These are phyloP conservation scores for Hirsutella thompsonii DNA, from an alignment of 2,329 filamentous ascomycete species.

Conservation along the genomic window DNA sequence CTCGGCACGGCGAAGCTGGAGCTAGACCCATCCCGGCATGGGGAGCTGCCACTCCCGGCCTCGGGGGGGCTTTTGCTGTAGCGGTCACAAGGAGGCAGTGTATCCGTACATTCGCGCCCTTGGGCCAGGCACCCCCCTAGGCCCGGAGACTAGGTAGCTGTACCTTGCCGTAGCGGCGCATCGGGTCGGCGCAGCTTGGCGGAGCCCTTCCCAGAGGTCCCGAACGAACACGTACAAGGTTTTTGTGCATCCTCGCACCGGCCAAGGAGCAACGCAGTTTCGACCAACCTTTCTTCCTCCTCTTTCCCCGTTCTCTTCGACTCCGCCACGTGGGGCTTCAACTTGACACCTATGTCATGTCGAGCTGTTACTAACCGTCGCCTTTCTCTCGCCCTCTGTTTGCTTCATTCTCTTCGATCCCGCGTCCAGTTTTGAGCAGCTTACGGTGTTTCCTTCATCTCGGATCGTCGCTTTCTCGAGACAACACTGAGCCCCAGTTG, in stretches of 20 bases:
- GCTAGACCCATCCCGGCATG: not conserved
- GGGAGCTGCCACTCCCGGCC: not conserved
- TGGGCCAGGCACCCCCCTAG: no score
- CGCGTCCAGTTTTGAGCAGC: no score
- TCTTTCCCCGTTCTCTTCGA: not conserved
- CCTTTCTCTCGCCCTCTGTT: conserved; percentile 6
- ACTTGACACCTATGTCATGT: conserved; percentile 17
- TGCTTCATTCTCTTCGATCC: conserved; percentile 1
- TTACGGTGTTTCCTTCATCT: no score
- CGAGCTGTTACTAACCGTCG: conserved; percentile 9
- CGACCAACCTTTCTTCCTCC: conserved; percentile 8
- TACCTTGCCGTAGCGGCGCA: not conserved
- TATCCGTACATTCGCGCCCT: not conserved
- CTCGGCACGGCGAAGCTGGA: not conserved
- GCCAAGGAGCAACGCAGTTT: conserved; percentile 1
- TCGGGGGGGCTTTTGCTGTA: not conserved
- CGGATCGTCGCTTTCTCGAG: not conserved
- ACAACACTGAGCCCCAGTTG: not conserved
- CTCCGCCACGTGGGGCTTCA: conserved; percentile 18
- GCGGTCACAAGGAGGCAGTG: not conserved
- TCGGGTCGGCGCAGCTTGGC: no score
- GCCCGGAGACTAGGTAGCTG: no score
- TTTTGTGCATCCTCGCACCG: not conserved
- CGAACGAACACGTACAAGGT: conserved; percentile 1
- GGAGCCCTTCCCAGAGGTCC: not conserved